These are phyloP conservation scores for Alternaria atra DNA, from an alignment of 2,329 filamentous ascomycete genomes.

Conservation along the genomic window DNA sequence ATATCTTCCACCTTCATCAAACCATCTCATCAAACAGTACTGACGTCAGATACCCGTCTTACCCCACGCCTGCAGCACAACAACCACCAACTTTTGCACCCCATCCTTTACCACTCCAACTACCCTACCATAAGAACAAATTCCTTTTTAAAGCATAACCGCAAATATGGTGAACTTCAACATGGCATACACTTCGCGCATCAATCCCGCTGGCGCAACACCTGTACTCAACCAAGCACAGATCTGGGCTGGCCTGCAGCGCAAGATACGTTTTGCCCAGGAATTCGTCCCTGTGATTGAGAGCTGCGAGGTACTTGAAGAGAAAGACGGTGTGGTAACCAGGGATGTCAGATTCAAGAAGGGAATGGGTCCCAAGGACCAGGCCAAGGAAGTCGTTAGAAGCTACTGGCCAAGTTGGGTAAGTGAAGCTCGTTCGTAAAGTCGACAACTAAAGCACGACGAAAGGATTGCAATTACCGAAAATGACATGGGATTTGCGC, in stretches of 20 bases:
- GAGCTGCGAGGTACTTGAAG: slow-evolving; percentile 53
- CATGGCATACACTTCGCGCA: slow-evolving; percentile 54
- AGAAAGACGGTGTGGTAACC: slow-evolving; percentile 46
- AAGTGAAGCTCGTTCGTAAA: slow-evolving; percentile 9
- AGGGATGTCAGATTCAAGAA: slow-evolving; percentile 54
- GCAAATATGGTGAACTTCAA: slow-evolving; percentile 52
- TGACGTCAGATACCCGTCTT: not conserved
- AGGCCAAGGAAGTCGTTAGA: slow-evolving; percentile 52
- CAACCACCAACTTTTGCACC: not conserved
- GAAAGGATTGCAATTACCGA: not conserved
- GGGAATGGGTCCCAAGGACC: slow-evolving; percentile 36
- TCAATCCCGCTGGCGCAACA: slow-evolving; percentile 54
- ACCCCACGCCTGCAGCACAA: not conserved
- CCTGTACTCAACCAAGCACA: slow-evolving; percentile 51
- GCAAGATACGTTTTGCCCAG: slow-evolving; percentile 57
- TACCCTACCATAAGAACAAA: not conserved
- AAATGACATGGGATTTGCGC: not conserved
- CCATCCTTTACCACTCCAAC: not conserved
- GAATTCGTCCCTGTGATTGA: slow-evolving; percentile 58
- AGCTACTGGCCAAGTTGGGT: slow-evolving; percentile 54
- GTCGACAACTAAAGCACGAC: too few species aligned
- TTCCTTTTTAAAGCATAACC: not conserved
- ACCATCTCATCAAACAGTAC: not conserved
- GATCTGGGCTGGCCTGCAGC: slow-evolving; percentile 57
- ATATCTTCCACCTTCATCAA: not conserved